A percentile compares a stretch with the other conserved stretches of the same genome.
Conservation (phyloP, 768 basidiomycete species). For the Antrodiella citrinella region DNA sequence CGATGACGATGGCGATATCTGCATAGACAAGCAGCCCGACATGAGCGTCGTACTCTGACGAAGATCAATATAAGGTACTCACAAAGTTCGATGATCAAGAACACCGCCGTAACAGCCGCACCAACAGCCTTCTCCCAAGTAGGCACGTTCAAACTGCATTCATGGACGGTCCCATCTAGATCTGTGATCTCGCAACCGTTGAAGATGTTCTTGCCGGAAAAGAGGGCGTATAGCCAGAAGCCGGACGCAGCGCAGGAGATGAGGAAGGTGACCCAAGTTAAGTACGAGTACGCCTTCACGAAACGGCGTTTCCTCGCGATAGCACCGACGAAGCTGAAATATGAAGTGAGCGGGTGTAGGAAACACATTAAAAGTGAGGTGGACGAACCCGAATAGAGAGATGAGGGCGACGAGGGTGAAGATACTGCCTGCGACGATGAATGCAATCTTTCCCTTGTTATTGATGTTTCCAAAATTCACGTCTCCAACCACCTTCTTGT, state of each 20-base stretch:
- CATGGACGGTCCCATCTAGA: conserved; percentile 9
- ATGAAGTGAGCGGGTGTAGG: background rate
- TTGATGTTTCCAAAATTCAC: conserved; percentile 8
- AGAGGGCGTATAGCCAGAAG: conserved; percentile 17
- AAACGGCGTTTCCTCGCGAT: conserved; percentile 19
- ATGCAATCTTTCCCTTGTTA: conserved; percentile 7
- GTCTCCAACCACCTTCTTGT: conserved; percentile 5
- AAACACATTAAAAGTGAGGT: background rate
- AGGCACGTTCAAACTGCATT: conserved; percentile 13
- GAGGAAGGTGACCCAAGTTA: conserved; percentile 18
- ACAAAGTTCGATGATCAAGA: conserved; percentile 19
- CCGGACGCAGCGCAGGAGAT: conserved; percentile 11
- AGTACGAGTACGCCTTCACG: conserved; percentile 19
- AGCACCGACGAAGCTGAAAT: conserved; percentile 20
- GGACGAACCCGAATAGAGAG: conserved; percentile 20
- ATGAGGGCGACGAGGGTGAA: conserved; percentile 18
- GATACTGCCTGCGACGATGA: conserved; percentile 14
- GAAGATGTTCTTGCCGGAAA: conserved; percentile 12
- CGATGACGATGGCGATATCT: conserved; percentile 21
- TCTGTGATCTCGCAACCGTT: conserved; percentile 11
- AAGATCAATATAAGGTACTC: conserved; percentile 7
- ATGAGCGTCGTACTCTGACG: no score
- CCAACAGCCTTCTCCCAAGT: conserved; percentile 16
- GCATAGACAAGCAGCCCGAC: no score
- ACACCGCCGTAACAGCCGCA: conserved; percentile 12